Evolutionary conservation across 1,284 basidiomycete genomes (phyloP).

Genomic region (Wallemia mellicola): DNA sequence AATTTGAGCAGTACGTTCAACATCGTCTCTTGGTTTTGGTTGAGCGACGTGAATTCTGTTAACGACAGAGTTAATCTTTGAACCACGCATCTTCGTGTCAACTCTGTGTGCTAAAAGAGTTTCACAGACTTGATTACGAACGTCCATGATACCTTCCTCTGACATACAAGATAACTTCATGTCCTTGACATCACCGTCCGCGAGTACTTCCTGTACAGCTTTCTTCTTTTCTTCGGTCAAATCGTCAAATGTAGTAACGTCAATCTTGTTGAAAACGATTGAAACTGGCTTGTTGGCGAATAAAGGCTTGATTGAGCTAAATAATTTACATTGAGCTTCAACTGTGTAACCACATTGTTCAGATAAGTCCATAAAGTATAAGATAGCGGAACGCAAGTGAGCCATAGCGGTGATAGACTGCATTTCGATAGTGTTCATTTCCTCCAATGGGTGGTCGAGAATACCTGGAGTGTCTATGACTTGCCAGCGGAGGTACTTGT

Average conservation of each 20-base stretch:
- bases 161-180: slow-evolving; percentile 71
- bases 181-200: slow-evolving; percentile 33
- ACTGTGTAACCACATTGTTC: slow-evolving; percentile 88
- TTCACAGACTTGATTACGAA: slow-evolving; percentile 76
- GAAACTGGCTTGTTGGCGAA: slow-evolving; percentile 71
- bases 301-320: slow-evolving; percentile 88
- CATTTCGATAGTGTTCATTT: slow-evolving; percentile 99
- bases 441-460: slow-evolving; percentile 73
- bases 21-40: slow-evolving; percentile 57
- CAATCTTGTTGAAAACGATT: slow-evolving; percentile 86
- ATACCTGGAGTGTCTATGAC: slow-evolving; percentile 87
- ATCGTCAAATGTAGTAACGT: slow-evolving; percentile 57
- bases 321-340: slow-evolving; percentile 88
- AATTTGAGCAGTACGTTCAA: slow-evolving; percentile 54
- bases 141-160: slow-evolving; percentile 81
- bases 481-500: slow-evolving; percentile 92
- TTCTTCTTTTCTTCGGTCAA: slow-evolving; percentile 38
- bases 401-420: slow-evolving; percentile 88
- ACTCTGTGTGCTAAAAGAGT: slow-evolving; percentile 72
- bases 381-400: slow-evolving; percentile 60
- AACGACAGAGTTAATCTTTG: slow-evolving; percentile 60
- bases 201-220: slow-evolving; percentile 58
- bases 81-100: slow-evolving; percentile 71
- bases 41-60: slow-evolving; percentile 82
- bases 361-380: slow-evolving; percentile 91